Evolutionary conservation across 768 basidiomycete genomes (phyloP).

Genomic region (Ephemerocybe angulata): DNA sequence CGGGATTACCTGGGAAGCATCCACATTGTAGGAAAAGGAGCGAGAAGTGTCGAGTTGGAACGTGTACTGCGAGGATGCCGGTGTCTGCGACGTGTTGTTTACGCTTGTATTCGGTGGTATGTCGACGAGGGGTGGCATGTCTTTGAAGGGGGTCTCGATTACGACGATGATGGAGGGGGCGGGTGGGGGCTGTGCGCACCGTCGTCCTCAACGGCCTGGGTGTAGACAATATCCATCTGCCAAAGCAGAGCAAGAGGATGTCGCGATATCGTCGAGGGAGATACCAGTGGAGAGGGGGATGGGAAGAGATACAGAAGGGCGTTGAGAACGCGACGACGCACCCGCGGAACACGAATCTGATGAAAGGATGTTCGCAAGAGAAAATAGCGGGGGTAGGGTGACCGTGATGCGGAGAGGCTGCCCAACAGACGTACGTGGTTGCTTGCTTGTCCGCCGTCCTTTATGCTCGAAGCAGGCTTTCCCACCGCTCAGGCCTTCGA

Average conservation of each 20-base stretch:
- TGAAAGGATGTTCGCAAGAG: conserved; percentile 17
- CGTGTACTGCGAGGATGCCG: conserved; percentile 56
- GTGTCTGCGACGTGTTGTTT: no score
- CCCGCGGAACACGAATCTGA: conserved; percentile 20
- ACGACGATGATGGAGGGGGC: no score
- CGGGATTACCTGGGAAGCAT: conserved; percentile 18
- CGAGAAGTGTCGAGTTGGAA: conserved; percentile 59
- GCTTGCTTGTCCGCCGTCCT: no score
- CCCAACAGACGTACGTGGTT: no score
- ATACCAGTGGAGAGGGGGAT: conserved; percentile 14
- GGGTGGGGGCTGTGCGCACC: conserved; percentile 23
- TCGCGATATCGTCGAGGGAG: no score
- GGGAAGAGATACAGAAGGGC: conserved; percentile 15
- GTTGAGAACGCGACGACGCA: conserved; percentile 14
- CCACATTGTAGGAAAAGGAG: conserved; percentile 39
- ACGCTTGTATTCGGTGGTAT: no score
- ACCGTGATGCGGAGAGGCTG: conserved; percentile 20
- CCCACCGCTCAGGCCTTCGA: conserved; percentile 29
- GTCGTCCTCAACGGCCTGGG: conserved; percentile 27
- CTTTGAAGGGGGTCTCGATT: conserved; percentile 26
- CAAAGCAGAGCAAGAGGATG: neutral
- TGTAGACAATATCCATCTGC: conserved; percentile 33
- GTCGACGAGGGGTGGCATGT: conserved; percentile 53
- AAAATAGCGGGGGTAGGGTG: conserved; percentile 25
- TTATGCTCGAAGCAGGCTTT: conserved; percentile 33